Conservation (phyloP, 768 basidiomycete species). For the Lactarius sanguifluus region DNA sequence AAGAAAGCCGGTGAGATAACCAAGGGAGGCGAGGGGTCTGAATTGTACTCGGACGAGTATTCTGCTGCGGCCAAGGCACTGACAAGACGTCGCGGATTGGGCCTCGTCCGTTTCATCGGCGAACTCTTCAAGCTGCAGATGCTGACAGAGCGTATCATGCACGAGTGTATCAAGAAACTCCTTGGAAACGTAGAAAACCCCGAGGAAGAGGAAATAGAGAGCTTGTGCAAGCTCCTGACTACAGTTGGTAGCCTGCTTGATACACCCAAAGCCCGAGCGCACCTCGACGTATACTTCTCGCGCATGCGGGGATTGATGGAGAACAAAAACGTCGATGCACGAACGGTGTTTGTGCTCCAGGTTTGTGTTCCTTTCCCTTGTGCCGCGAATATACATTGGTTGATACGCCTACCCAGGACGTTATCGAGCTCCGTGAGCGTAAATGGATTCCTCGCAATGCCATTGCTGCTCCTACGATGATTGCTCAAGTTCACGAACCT, state of each 20-base stretch:
- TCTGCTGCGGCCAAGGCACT: slow-evolving; percentile 85
- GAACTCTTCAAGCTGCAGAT: slow-evolving; percentile 99
- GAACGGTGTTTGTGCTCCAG: slow-evolving; percentile 95
- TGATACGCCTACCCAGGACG: slow-evolving; percentile 55
- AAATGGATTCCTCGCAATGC: slow-evolving; percentile 76
- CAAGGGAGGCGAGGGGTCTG: slow-evolving; percentile 52
- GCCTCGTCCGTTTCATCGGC: slow-evolving; percentile 97
- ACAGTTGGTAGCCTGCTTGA: slow-evolving; percentile 88
- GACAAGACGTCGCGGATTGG: slow-evolving; percentile 90
- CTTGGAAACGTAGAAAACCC: slow-evolving; percentile 91
- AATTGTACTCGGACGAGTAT: slow-evolving; percentile 92
- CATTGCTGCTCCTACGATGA: slow-evolving; percentile 78
- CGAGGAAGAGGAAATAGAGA: slow-evolving; percentile 97
- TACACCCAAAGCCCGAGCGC: slow-evolving; percentile 72
- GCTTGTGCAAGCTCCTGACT: slow-evolving; percentile 87
- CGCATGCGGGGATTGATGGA: slow-evolving; percentile 83
- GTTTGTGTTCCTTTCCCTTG: slow-evolving; percentile 44
- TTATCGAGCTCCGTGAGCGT: slow-evolving; percentile 82
- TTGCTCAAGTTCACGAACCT: slow-evolving; percentile 84
- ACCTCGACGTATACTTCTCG: slow-evolving; percentile 91
- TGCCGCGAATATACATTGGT: slow-evolving; percentile 12
- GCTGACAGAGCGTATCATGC: slow-evolving; percentile 97
- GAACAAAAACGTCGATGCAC: slow-evolving; percentile 71
- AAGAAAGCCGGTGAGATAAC: slow-evolving; percentile 42
- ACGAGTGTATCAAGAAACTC: slow-evolving; percentile 95